These are phyloP conservation scores for Kalaharituber pfeilii DNA, from an alignment of 2,329 filamentous ascomycete genomes.

Conservation along the genomic window DNA sequence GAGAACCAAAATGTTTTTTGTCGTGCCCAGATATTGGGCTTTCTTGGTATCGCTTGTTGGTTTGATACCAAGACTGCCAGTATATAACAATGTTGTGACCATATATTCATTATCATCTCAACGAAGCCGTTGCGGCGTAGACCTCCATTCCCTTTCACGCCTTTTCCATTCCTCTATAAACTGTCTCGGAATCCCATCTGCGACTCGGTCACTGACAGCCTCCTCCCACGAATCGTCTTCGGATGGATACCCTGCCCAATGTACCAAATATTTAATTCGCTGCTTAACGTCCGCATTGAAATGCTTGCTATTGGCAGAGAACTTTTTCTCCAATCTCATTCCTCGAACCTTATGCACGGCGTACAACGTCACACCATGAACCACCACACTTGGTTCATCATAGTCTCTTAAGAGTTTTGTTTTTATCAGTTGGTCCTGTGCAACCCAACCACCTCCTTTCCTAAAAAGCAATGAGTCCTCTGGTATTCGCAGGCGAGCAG, in stretches of 20 bases:
- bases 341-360: background rate
- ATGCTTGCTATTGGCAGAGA: too few species aligned
- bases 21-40: too few species aligned
- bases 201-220: background rate
- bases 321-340: too few species aligned
- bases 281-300: background rate
- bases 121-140: too few species aligned
- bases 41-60: too few species aligned
- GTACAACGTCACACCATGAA: background rate
- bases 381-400: background rate
- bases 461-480: background rate
- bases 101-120: too few species aligned
- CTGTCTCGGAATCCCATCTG: background rate
- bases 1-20: too few species aligned
- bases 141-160: constrained; percentile 6
- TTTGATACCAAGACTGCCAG: too few species aligned
- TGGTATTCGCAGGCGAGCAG: background rate
- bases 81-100: too few species aligned
- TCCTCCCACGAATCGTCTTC: constrained; percentile 16
- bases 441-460: background rate
- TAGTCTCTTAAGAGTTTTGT: too few species aligned
- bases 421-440: background rate
- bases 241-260: constrained; percentile 11
- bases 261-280: constrained; percentile 3
- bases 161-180: constrained; percentile 4